Percentiles rank a stretch among this genome's conserved stretches.
phyloP scores from a whole-genome alignment of 2,329 filamentous ascomycete genomes.

The Parascedosporium putredinis region DNA sequence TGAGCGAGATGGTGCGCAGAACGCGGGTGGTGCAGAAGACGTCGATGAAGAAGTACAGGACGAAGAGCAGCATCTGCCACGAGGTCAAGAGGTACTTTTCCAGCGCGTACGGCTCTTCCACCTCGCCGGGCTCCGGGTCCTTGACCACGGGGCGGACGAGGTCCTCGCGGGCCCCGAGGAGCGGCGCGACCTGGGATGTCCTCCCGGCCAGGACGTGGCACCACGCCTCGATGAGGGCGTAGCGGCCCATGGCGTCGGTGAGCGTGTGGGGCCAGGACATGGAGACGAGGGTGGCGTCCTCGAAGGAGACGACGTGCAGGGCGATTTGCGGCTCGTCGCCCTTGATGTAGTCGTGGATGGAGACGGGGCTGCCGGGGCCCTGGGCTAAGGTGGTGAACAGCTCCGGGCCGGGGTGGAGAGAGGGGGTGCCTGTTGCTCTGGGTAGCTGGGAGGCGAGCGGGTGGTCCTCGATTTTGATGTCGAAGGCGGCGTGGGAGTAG shows the following conservation, averaged over 20 bases:
- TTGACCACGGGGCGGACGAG: not conserved
- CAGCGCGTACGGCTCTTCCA: not conserved
- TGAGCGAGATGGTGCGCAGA: not conserved
- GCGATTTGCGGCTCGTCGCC: not conserved
- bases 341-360: not conserved
- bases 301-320: constrained; percentile 2
- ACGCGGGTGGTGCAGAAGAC: not conserved
- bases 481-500: not conserved
- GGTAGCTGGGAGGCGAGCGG: not conserved
- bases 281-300: constrained; percentile 1
- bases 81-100: not conserved
- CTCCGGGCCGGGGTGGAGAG: not conserved
- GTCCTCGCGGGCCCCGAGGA: not conserved
- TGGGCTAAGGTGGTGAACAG: not conserved
- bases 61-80: not conserved
- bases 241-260: not conserved
- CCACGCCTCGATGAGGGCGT: not conserved
- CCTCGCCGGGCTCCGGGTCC: not conserved
- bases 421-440: not conserved
- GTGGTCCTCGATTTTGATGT: not conserved
- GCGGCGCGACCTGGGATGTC: not conserved
- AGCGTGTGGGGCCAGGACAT: constrained; percentile 1
- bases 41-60: not conserved
- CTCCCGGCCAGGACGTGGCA: not conserved
- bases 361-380: not conserved